Evolutionary conservation across 768 basidiomycete species (phyloP), one percentile per base, ranked within the genome.

Genomic region (Phallus indusiatus): DNA sequence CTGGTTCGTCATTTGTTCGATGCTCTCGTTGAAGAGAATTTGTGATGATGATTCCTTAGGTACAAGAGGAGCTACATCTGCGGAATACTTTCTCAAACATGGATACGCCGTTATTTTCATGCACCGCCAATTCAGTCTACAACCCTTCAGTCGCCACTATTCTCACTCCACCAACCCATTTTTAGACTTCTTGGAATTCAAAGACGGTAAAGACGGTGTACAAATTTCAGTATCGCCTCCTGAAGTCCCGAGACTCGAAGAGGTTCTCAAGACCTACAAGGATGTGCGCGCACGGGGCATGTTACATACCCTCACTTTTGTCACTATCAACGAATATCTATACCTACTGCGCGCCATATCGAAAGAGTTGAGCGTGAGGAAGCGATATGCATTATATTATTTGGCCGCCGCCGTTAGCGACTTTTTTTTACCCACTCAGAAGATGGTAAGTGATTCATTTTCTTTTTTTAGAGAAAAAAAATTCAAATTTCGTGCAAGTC

Each of bases 81-180:
- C 96, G 1, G 96, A 99, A 72, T 96, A 98, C 75, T 97, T 99
- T 70, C 81, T 98, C 61, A 83, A 87, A 65, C 85, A 89, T 7
- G 89, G 87, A 59, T 98, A 98, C 75, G 94, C 94, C 22, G 96
- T 99, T 71, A 93, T 99, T 64, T 99, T 99, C 76, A 89, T 99
- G 82, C 95, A 99, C 71, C 79, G 95, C 20, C 93, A 96, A 72
- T 95, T 96, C 76, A 97, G 94, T 64, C 81, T 98, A 47, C 93
- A 96, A 67, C 96, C 96, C 0, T 99, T 95, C 78, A 94, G 90
- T 68, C 76, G 96, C 53, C 95, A 99, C 70, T 99, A 98, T 73
- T 96, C 94, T 9, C 95, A 99, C 71, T 94, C 93, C 0, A 94
- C 94, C 3, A 95, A 97, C 69, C 95, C 95, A 0, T 99, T 99